These are phyloP conservation scores for Pythium guiyangense DNA, from an alignment of 352 stramenopile genomes.

Conservation along the genomic window DNA sequence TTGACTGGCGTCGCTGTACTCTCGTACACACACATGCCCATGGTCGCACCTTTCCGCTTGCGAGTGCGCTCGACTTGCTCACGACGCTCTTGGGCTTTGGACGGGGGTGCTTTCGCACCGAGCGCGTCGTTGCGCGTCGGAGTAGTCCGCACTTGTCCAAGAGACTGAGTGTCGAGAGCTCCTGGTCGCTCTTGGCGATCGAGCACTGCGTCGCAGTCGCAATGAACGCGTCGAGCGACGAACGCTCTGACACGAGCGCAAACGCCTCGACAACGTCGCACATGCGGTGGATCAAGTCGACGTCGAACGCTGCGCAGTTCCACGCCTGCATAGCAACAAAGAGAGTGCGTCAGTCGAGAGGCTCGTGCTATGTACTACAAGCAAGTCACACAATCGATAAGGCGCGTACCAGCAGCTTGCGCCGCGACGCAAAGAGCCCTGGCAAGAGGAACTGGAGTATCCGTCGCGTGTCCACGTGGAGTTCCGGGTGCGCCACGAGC, in stretches of 20 bases:
- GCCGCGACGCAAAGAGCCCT: constrained; percentile 58
- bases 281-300: constrained; percentile 34
- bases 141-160: constrained; percentile 33
- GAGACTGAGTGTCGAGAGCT: constrained; percentile 27
- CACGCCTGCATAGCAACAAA: constrained; percentile 29
- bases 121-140: constrained; percentile 16
- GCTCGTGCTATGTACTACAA: constrained; percentile 1
- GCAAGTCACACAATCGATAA: background rate
- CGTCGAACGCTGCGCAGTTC: constrained; percentile 55
- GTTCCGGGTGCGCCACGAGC: constrained; percentile 33
- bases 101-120: constrained; percentile 17
- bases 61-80: background rate
- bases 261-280: constrained; percentile 39
- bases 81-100: constrained; percentile 5
- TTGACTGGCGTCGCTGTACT: background rate
- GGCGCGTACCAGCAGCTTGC: constrained; percentile 62
- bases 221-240: constrained; percentile 25
- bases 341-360: background rate
- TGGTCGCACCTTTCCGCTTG: constrained; percentile 8
- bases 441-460: constrained; percentile 70
- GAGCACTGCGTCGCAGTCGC: constrained; percentile 23
- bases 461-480: constrained; percentile 37
- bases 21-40: background rate
- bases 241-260: constrained; percentile 21
- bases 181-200: constrained; percentile 29